Base-by-base conservation (phyloP, 257 asterid genomes). In the Fraxinus americana region DNA sequence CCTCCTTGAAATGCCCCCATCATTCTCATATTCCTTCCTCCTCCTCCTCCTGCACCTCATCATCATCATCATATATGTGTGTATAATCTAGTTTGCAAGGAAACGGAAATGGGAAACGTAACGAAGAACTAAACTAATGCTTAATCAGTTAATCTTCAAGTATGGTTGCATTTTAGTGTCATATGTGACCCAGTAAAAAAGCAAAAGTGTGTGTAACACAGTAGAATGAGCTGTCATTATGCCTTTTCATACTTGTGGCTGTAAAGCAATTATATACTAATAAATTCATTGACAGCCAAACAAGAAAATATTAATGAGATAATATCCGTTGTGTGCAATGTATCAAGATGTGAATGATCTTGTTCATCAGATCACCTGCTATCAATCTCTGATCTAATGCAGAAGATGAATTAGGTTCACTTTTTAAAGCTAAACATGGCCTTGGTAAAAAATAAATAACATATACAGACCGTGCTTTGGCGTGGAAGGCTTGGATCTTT, bases 401-500 rank as follows among this genome's bases (percentile, higher is more conserved):
- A 19, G 17, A 38, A 77, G 52, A 72, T 16, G 27, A 25, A 39
- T 9, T 39, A 8, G 11, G 11, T 39, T 39, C 45, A 39, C 45
- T 39, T 39, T 38, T 39, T 39, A 8, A 39, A 39, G 13, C 45
- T 39, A 39, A 39, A 39, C 45, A 4, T 39, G 3, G 13, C 4
- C 52, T 7, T 48, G 68, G 36, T 67, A 38, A 8, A 39, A 39
- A 8, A 12, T 8, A 39, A 54, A 68, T 27, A 30, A 32, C 12
- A 13, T 0, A 48, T n/a, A 73, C 83, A 0, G 13, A 91, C 92
- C 94, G 82, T 91, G 91, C 74, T 93, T 95, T 8, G 98, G 98
- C 34, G 98, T 89, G 69, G 98, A 90, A 30, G 98, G 98, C 81
- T 95, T 95, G 67, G 99, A 95, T 93, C 96, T 84, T 54, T 93